phyloP scores from a whole-genome alignment of 371 early-diverging fungal species.

The Actinomortierella wolfii region DNA sequence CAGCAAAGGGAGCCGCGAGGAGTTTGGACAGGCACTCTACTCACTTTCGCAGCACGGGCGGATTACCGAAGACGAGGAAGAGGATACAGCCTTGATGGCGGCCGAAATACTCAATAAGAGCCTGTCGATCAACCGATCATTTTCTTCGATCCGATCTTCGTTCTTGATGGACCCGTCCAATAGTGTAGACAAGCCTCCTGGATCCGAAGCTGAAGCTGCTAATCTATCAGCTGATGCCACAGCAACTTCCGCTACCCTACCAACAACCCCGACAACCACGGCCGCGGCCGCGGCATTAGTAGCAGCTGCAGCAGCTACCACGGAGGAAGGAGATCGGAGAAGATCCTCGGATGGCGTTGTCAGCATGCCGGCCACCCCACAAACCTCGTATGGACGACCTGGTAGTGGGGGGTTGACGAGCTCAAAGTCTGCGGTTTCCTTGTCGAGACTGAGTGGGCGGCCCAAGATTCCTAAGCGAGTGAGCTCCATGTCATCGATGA shows the following conservation, averaged over 20 bases:
- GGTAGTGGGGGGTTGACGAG: too few relatives aligned
- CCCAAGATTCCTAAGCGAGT: too few relatives aligned
- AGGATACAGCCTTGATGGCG: conserved; percentile 29
- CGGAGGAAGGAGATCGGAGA: too few relatives aligned
- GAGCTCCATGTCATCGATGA: too few relatives aligned
- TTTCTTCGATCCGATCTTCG: conserved; percentile 43
- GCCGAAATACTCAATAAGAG: conserved; percentile 43
- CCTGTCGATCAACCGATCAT: conserved; percentile 42
- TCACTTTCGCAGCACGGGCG: conserved; percentile 36
- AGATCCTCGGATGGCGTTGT: too few relatives aligned
- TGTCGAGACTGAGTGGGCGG: too few relatives aligned
- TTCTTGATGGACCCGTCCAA: conserved; percentile 39
- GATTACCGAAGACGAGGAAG: conserved; percentile 44
- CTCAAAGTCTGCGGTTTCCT: too few relatives aligned
- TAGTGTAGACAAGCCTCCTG: background rate
- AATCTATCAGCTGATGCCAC: conserved; percentile 6
- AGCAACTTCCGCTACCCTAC: too few relatives aligned
- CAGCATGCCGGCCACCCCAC: too few relatives aligned
- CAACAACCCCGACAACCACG: conserved; percentile 1
- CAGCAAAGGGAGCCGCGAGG: conserved; percentile 44
- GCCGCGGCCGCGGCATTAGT: background rate
- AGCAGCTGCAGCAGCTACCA: background rate
- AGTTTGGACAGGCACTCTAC: conserved; percentile 31
- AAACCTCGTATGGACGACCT: too few relatives aligned
- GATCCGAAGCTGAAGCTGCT: background rate